Percentiles rank a stretch among this genome's conserved stretches.
phyloP scores from a whole-genome alignment of 306 rosid genomes.

The Quercus parvula region DNA sequence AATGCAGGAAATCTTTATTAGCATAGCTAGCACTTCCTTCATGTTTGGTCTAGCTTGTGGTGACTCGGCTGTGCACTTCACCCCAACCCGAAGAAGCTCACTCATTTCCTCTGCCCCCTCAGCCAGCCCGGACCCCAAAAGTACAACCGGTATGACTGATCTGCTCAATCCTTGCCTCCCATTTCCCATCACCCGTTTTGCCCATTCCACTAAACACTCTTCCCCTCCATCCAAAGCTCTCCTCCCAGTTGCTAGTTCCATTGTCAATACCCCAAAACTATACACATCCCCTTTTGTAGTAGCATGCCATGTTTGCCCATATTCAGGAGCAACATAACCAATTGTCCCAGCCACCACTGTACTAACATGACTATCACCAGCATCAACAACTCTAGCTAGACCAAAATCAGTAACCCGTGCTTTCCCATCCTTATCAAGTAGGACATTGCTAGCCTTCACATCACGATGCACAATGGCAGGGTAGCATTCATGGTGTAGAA shows the following conservation, averaged over 20 bases:
- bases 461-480: constrained; percentile 86
- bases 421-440: constrained; percentile 70
- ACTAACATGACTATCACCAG: constrained; percentile 88
- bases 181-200: constrained; percentile 57
- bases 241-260: constrained; percentile 87
- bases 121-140: constrained; percentile 60
- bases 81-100: constrained; percentile 67
- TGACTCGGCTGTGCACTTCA: constrained; percentile 67
- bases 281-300: constrained; percentile 92
- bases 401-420: constrained; percentile 94
- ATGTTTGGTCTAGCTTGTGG: constrained; percentile 79
- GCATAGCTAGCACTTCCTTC: constrained; percentile 88
- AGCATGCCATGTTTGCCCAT: constrained; percentile 96
- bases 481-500: constrained; percentile 80
- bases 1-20: constrained; percentile 34
- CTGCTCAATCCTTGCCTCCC: constrained; percentile 39
- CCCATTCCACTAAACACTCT: constrained; percentile 92
- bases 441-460: constrained; percentile 86
- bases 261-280: constrained; percentile 78
- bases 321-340: constrained; percentile 95
- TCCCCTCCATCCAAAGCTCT: constrained; percentile 94
- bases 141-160: constrained; percentile 41
- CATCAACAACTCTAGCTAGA: constrained; percentile 78
- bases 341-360: constrained; percentile 92
- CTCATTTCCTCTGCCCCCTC: constrained; percentile 82